Base-by-base conservation (phyloP, 495 filamentous ascomycete genomes). In the Extremus antarcticus region DNA sequence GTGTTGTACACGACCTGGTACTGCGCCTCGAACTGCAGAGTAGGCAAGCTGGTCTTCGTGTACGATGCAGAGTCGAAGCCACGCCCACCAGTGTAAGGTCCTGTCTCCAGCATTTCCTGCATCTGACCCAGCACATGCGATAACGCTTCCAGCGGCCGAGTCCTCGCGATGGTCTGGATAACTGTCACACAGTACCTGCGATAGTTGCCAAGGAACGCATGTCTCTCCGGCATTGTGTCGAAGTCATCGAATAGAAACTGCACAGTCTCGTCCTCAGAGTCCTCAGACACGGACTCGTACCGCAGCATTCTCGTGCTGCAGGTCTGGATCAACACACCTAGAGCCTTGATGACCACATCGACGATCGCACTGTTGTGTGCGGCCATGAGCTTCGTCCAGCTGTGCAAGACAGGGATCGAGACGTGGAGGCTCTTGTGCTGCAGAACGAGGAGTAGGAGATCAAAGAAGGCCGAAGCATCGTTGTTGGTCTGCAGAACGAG, bases 121-220 rank as follows among this genome's bases (percentile, higher is more conserved):
- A 90, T 84, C 62, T 85, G 80, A 17, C 74, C 73, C 32, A 97
- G 76, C 43, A 96, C 94, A 67, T 94, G 86, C 47, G 81, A 78
- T 58, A 97, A 82, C 0, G 90, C 90, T 55, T 97, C 92, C 40
- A 85, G 77, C 13, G 89, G 83, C 56, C 85, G 79, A 55, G 84
- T 81, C 45, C 84, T 75, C 17, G 90, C 87, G 48, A 96, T 87
- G 25, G 74, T 76, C 68, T 96, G 90, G 47, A 97, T 85, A 3
- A 95, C 80, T 29, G 83, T 81, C 11, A 80, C 79, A 66, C 90
- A 92, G 61, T 94, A 97, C 46, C 94, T 80, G 21, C 90, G 76
- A 66, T 96, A 99, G 62, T 97, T 97, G 0, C 92, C 91, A n/a
- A 97, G 77, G 66, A 99, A 99, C 13, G 90, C 87, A 71, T 99